Evolutionary conservation across 2,329 filamentous ascomycete genomes (phyloP), one percentile per base, ranked within the genome.

Genomic region (Penicillium sp.): DNA sequence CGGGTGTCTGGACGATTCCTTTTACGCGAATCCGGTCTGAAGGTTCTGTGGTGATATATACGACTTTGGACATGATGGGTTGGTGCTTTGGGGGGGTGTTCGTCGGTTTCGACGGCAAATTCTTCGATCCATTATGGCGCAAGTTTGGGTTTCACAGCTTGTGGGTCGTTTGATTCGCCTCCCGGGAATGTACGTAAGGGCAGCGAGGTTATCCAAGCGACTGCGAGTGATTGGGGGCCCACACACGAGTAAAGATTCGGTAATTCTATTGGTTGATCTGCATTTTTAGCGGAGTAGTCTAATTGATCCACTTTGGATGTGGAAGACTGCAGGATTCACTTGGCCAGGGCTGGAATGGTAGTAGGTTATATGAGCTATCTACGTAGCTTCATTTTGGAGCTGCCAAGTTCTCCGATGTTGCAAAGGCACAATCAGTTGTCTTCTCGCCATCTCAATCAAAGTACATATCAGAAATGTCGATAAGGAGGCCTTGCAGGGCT

Each of bases 21-120:
- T 61, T 47, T 65, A 64, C 49, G 21, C 19, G 44, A 36, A 43
- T 55, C 44, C 31, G 55, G 21, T 51, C 45, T 25, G 53, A 39
- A 16, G 54, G 27, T 50, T 65, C 60, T 15, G 60, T 50, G 7
- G 60, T 62, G 47, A 63, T 56, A 53, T 60, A 61, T 60, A 65
- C 60, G 36, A 65, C 39, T 40, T 63, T 31, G 16, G 64, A 65
- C 64, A 65, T 65, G 58, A 45, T 43, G 40, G 39, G 11, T 48
- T 45, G 58, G 33, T 41, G n/a, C 33, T 52, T 45, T 36, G 41
- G 34, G 40, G 19, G 39, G 19, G 39, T 6, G 10, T 23, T 34
- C 4, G 27, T 51, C 19, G 4, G 21, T 41, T 40, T 41, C 25
- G 39, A 50, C 15, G 5, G 29, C 19, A 29, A 50, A 50, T 43